phyloP scores from a whole-genome alignment of 108 stramenopile genomes.

The Aureococcus anophagefferens region DNA sequence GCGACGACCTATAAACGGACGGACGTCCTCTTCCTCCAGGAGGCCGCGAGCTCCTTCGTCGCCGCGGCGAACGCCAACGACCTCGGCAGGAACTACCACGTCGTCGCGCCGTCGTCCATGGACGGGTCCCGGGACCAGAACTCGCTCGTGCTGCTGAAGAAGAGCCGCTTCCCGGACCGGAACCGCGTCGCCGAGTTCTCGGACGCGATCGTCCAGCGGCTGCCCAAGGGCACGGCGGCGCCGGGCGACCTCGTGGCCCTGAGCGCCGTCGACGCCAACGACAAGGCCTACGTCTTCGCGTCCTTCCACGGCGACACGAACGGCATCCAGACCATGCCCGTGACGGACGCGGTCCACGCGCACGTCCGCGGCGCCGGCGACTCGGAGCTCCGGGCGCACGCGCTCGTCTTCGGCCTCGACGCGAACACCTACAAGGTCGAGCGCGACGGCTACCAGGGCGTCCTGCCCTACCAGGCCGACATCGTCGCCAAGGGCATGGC shows the following conservation, averaged over 20 bases:
- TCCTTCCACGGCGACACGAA: slow-evolving; percentile 81
- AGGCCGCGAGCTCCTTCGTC: slow-evolving; percentile 73
- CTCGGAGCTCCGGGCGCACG: too few species aligned
- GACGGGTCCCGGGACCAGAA: slow-evolving; percentile 70
- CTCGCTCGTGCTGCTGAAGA: slow-evolving; percentile 61
- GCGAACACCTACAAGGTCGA: slow-evolving; percentile 72
- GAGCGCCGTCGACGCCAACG: slow-evolving; percentile 30
- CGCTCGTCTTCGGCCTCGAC: slow-evolving; percentile 73
- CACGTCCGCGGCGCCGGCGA: slow-evolving; percentile 39
- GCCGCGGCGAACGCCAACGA: slow-evolving; percentile 45
- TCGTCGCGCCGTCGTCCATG: slow-evolving; percentile 42
- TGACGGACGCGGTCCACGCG: slow-evolving; percentile 52
- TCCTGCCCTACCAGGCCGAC: slow-evolving; percentile 38
- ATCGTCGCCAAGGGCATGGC: slow-evolving; percentile 43
- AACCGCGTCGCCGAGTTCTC: slow-evolving; percentile 47
- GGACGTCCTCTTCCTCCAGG: slow-evolving; percentile 82
- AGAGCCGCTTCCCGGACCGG: slow-evolving; percentile 52
- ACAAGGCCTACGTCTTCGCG: slow-evolving; percentile 48
- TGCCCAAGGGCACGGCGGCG: slow-evolving; percentile 58
- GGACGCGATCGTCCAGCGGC: slow-evolving; percentile 41
- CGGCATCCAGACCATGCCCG: slow-evolving; percentile 70
- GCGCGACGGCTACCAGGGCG: slow-evolving; percentile 48
- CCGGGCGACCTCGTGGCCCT: slow-evolving; percentile 66
- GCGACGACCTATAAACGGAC: slow-evolving; percentile 60
- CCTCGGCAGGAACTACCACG: slow-evolving; percentile 49